phyloP scores from a whole-genome alignment of 139 green algal species.

The Chlorella sorokiniana region DNA sequence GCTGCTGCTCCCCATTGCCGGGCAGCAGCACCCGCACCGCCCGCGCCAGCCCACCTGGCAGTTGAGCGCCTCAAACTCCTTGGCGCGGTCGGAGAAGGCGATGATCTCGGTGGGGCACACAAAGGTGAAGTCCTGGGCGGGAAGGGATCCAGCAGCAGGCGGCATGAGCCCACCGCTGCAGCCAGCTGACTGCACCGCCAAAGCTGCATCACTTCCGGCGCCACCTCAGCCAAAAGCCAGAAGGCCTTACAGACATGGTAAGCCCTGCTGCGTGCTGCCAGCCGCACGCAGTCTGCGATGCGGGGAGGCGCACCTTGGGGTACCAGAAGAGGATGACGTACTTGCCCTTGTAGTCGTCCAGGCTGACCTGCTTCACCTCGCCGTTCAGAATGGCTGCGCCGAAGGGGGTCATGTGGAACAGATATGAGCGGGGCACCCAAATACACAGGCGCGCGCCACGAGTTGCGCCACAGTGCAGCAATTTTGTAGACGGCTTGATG shows the following conservation, averaged over 20 bases:
- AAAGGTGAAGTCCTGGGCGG: slow-evolving; percentile 25
- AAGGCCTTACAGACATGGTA: no score
- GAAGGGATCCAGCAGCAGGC: no score
- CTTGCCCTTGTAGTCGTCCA: slow-evolving; percentile 75
- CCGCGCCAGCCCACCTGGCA: slow-evolving; percentile 54
- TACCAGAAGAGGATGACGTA: slow-evolving; percentile 56
- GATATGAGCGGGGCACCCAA: no score
- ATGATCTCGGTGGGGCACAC: slow-evolving; percentile 85
- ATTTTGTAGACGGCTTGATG: no score
- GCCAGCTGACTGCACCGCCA: no score
- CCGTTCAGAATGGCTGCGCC: slow-evolving; percentile 69
- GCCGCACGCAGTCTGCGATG: background rate
- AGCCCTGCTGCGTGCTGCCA: background rate
- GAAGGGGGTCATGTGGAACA: no score
- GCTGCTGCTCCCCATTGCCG: background rate
- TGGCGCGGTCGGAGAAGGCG: slow-evolving; percentile 80
- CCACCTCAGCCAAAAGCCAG: no score
- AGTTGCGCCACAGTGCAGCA: no score
- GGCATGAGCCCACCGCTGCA: no score
- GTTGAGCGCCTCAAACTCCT: slow-evolving; percentile 83
- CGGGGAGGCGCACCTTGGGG: no score
- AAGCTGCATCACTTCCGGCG: no score
- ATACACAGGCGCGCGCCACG: no score
- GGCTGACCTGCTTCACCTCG: slow-evolving; percentile 61
- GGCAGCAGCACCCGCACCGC: background rate